Evolutionary conservation across 257 asterid species (phyloP), one percentile per base, ranked within the genome.

Genomic region (Leonotis leonurus): DNA sequence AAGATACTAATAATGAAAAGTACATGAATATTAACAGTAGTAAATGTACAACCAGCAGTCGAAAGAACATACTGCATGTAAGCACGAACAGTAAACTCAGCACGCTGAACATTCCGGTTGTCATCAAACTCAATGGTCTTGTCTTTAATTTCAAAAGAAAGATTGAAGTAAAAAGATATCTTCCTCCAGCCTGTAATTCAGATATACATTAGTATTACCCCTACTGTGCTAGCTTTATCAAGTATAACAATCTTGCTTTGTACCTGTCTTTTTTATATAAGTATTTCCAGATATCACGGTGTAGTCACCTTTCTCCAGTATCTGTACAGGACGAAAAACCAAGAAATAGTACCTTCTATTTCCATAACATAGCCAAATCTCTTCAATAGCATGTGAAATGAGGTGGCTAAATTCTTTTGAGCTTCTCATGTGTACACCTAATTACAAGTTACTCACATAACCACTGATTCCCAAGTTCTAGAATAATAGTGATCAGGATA

Each of bases 161-260:
- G 67, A 60, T 92, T 89, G 90, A 89, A 92, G 86, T 92, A 92
- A 84, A 89, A 92, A 21, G 98, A 86, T 68, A 92, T 92, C 90
- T 92, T 92, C 81, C 97, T 89, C 98, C 96, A 89, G 50, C 97
- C 98, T 92, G 76, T 35, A 32, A 35, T 20, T n/a, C 36, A 70
- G 13, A 72, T 67, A 16, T 41, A 16, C 60, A 25, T 52, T 32
- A 0, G 57, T 53, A 43, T 32, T 27, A 32, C 70, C 20, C 73
- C 3, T 25, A 60, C 22, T 10, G 26, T 14, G 62, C 77, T 50
- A 65, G 18, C 44, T 20, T 6, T 49, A 35, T 25, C 41, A 26
- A 46, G 39, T 30, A 40, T 13, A 24, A 33, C 24, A 56, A 50
- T 36, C 45, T 72, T 32, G 60, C 21, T n/a, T 14, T 37, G 26